Evolutionary conservation across 2,329 filamentous ascomycete genomes (phyloP).

Genomic region (Ascochyta koolunga): DNA sequence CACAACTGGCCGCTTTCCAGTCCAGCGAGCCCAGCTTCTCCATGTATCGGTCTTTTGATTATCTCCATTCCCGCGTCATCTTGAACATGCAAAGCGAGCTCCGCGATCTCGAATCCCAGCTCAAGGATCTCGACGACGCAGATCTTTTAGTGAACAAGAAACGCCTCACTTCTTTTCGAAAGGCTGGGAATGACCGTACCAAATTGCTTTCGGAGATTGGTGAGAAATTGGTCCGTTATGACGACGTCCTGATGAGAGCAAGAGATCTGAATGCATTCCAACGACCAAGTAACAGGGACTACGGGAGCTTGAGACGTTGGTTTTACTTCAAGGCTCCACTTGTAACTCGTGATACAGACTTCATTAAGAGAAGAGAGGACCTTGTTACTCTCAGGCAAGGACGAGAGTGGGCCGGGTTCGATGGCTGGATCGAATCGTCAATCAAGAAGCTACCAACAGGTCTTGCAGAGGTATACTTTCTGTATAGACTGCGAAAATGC

Average conservation of each 20-base stretch:
- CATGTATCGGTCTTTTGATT: constrained; percentile 44
- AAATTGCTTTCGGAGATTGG: constrained; percentile 20
- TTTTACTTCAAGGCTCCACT: constrained; percentile 38
- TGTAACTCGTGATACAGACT: constrained; percentile 27
- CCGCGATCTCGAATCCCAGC: constrained; percentile 34
- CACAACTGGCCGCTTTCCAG: constrained; percentile 41
- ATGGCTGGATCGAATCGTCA: constrained; percentile 40
- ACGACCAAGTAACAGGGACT: constrained; percentile 42
- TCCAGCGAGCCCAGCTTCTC: constrained; percentile 45
- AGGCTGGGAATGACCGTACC: background rate
- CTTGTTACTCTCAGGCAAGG: constrained; percentile 42
- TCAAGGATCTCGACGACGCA: constrained; percentile 22
- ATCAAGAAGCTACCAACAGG: constrained; percentile 16
- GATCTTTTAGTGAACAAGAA: background rate
- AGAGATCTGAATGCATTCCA: constrained; percentile 42
- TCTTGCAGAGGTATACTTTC: no score
- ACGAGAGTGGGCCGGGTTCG: constrained; percentile 46
- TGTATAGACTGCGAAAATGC: background rate
- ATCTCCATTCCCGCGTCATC: constrained; percentile 44
- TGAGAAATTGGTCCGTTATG: constrained; percentile 28
- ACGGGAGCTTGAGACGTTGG: constrained; percentile 40
- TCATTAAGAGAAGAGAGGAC: constrained; percentile 45
- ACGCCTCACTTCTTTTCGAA: no score
- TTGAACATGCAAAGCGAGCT: constrained; percentile 45
- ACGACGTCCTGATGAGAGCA: constrained; percentile 43